Evolutionary conservation across 2,329 filamentous ascomycete genomes (phyloP).

Genomic region (Arthroderma sp.): DNA sequence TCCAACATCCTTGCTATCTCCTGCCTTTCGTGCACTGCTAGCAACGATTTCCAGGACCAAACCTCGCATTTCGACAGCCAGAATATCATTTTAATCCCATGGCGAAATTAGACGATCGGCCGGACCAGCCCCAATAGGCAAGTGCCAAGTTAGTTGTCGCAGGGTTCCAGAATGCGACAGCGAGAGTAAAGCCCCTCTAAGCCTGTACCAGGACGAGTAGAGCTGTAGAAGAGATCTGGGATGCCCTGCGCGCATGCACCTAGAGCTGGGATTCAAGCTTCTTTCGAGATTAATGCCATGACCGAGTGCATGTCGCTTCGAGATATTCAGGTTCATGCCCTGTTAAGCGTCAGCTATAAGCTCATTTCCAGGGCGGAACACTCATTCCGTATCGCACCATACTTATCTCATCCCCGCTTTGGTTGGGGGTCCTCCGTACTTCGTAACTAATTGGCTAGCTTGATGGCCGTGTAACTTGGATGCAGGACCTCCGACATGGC

Average conservation of each 20-base stretch:
- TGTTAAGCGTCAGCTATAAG: background rate
- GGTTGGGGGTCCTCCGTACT: too few species aligned
- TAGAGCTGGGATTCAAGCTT: constrained; percentile 1
- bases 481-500: too few species aligned
- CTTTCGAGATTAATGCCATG: background rate
- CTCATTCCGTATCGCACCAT: background rate
- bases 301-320: background rate
- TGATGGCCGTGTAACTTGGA: too few species aligned
- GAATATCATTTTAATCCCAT: background rate
- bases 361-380: background rate
- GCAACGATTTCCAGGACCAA: constrained; percentile 8
- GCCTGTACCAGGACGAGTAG: background rate
- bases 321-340: background rate
- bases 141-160: background rate
- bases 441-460: too few species aligned
- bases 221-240: background rate
- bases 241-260: background rate
- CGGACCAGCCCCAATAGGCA: background rate
- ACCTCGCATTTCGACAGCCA: background rate
- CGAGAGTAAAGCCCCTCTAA: background rate
- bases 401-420: background rate
- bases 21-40: constrained; percentile 1
- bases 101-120: constrained; percentile 8
- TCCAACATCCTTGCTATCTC: background rate
- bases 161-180: background rate